A percentile compares a stretch with the other conserved stretches of the same genome.
These are phyloP conservation scores for Paecilomyces formosus DNA, from an alignment of 2,329 filamentous ascomycete genomes.

Conservation along the genomic window DNA sequence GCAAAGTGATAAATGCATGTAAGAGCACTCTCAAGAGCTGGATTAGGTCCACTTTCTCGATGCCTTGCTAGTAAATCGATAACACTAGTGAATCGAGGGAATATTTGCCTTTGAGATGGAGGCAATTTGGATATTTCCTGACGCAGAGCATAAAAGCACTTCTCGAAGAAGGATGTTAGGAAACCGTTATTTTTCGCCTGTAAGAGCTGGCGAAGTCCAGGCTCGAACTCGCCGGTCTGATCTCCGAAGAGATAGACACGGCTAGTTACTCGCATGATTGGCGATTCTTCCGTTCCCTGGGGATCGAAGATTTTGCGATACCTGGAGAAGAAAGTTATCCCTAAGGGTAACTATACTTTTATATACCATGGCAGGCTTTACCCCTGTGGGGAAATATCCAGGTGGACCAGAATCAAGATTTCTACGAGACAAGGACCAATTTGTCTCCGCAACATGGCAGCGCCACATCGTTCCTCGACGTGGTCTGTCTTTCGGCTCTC, in stretches of 20 bases:
- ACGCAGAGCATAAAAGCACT: slow-evolving; percentile 34
- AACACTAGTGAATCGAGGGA: slow-evolving; percentile 34
- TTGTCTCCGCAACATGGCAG: background rate
- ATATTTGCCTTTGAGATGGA: slow-evolving; percentile 24
- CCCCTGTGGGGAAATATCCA: background rate
- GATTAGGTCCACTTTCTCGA: slow-evolving; percentile 24
- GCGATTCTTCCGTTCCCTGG: background rate
- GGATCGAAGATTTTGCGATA: background rate
- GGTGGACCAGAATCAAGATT: background rate
- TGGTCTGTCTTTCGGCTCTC: background rate
- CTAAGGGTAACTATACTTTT: background rate
- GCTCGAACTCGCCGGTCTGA: slow-evolving; percentile 37
- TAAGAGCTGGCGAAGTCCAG: slow-evolving; percentile 33
- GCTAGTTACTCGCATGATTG: slow-evolving; percentile 20
- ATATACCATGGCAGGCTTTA: background rate
- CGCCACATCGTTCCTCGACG: background rate
- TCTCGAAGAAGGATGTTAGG: slow-evolving; percentile 35
- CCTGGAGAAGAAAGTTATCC: background rate
- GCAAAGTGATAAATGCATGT: slow-evolving; percentile 37
- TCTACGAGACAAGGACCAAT: background rate
- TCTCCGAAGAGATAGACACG: slow-evolving; percentile 41
- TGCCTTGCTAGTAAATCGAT: slow-evolving; percentile 29
- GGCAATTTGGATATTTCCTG: slow-evolving; percentile 30
- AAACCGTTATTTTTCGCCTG: slow-evolving; percentile 36
- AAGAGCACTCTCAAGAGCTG: slow-evolving; percentile 36